Base-by-base conservation (phyloP, 805 yeast species). In the Wickerhamomyces tratensis region DNA sequence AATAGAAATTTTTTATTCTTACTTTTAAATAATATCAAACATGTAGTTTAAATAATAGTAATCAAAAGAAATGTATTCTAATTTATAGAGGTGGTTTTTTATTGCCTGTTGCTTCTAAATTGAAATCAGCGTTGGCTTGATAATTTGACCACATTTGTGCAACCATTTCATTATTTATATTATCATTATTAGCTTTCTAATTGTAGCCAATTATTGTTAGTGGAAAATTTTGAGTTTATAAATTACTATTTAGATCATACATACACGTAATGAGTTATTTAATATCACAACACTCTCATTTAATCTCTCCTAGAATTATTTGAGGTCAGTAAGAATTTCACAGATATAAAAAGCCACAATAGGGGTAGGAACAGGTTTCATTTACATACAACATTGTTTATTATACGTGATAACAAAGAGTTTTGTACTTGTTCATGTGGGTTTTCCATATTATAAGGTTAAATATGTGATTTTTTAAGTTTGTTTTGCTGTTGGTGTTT, bases 381-480 rank as follows among this genome's bases (percentile, higher is more conserved):
- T 4, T 27, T 20, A 73, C 87, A 39, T 69, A 80, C 87, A 59
- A 85, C 76, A 50, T 82, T 84, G 58, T 74, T 76, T 40, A 83
- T 77, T n/a, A 86, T 84, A 48, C 95, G 75, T 10, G 85, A 76
- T 36, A 83, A 66, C 25, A 87, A 65, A 13, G 86, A 86, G 49
- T 75, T 79, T 56, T 86, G 95, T 7, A 76, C 83, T 55, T 82
- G 83, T 52, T 84, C 89, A 54, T 86, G 89, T 5, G 95, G 96
- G 52, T 85, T 86, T 61, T 85, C 87, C 94, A 85, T 84, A 33
- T 30, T 26, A 20, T 20, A 20, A 20, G 20, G 20, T 20, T 20
- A 20, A 20, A 20, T 20, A 20, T 20, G 4, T 20, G 20, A 20
- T 20, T 20, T 4, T 20, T 20, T 20, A 20, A 8, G 30, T 31